Conservation (phyloP, 495 filamentous ascomycete species). For the Penicillium parvum region DNA sequence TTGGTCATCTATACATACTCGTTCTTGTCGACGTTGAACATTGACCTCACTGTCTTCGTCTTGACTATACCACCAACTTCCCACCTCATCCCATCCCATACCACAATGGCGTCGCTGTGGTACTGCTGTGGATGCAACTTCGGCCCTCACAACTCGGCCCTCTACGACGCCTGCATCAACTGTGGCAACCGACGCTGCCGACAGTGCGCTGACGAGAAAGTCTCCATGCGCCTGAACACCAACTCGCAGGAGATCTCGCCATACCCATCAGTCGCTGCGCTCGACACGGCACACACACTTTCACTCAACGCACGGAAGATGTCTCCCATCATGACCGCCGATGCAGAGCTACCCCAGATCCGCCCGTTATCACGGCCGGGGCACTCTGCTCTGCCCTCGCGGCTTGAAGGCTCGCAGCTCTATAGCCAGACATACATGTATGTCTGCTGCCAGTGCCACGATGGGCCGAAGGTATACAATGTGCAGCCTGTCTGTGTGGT, state of each 20-base stretch:
- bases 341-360: constrained; percentile 9
- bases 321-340: constrained; percentile 2
- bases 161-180: constrained; percentile 26
- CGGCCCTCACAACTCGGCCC: constrained; percentile 24
- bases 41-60: constrained; percentile 1
- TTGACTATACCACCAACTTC: background rate
- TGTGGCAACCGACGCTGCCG: constrained; percentile 20
- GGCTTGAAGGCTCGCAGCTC: background rate
- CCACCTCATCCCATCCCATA: constrained; percentile 3
- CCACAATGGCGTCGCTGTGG: constrained; percentile 26
- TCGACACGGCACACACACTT: constrained; percentile 2
- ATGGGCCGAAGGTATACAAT: constrained; percentile 40
- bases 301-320: constrained; percentile 8
- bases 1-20: background rate
- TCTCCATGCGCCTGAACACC: constrained; percentile 1
- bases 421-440: constrained; percentile 23
- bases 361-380: constrained; percentile 7
- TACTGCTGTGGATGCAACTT: constrained; percentile 33
- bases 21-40: background rate
- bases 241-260: constrained; percentile 14
- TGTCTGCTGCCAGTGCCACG: constrained; percentile 38
- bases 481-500: constrained; percentile 28
- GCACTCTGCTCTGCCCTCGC: background rate
- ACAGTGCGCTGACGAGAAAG: constrained; percentile 18
- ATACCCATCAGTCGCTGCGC: constrained; percentile 14